Percentiles rank a stretch among this genome's conserved stretches.
phyloP scores from a whole-genome alignment of 1,284 basidiomycete genomes.

The Cryptococcus floricola region DNA sequence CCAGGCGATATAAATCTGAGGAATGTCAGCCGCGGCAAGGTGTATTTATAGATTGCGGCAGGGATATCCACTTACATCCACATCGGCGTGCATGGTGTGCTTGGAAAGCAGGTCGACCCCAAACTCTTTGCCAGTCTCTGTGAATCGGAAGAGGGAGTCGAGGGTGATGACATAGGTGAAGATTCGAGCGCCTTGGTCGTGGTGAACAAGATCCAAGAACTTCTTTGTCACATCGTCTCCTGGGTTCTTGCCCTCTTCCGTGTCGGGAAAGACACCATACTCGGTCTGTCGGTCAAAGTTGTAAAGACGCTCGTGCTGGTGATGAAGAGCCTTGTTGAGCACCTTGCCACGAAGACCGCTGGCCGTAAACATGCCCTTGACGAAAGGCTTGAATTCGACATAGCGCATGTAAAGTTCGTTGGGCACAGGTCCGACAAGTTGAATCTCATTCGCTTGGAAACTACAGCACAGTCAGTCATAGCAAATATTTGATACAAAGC shows the following conservation, averaged over 20 bases:
- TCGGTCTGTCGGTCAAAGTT: conserved; percentile 50
- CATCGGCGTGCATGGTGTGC: conserved; percentile 57
- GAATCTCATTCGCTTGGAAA: conserved; percentile 54
- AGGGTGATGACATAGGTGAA: conserved; percentile 55
- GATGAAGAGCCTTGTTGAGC: conserved; percentile 51
- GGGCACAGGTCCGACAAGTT: conserved; percentile 53
- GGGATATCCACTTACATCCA: conserved; percentile 36
- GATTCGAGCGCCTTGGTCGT: conserved; percentile 51
- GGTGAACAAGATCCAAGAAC: conserved; percentile 53
- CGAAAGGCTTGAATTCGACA: conserved; percentile 53
- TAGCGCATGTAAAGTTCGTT: conserved; percentile 52
- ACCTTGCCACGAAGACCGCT: conserved; percentile 49
- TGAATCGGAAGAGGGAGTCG: conserved; percentile 53
- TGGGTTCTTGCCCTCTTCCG: conserved; percentile 19
- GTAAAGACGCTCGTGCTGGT: conserved; percentile 53
- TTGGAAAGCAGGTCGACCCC: conserved; percentile 54
- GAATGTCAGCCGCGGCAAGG: not conserved
- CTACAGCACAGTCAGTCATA: conserved; percentile 19
- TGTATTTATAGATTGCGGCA: no score
- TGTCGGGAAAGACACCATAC: conserved; percentile 39
- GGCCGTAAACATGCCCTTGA: conserved; percentile 51
- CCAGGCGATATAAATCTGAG: conserved; percentile 40
- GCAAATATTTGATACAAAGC: not conserved
- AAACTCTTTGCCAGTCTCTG: conserved; percentile 56
- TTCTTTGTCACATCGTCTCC: conserved; percentile 45